Conservation (phyloP, 2,329 filamentous ascomycete genomes). For the Dryadomyces quercivorus region DNA sequence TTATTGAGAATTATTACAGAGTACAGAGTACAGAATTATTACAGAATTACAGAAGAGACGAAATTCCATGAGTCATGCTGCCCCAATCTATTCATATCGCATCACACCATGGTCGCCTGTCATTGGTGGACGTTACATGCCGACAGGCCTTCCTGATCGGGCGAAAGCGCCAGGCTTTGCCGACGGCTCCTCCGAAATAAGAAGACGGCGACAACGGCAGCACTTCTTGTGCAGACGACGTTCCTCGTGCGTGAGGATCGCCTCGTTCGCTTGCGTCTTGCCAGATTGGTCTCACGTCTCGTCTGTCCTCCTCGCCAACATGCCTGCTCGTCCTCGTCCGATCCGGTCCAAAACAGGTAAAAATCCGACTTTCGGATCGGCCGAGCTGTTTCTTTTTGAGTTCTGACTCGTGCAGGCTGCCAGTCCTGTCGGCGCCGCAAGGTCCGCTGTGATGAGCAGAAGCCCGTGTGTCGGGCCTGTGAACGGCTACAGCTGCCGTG, state of each 20-base stretch:
- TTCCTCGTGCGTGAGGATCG: not conserved
- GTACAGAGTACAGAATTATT: too few species aligned
- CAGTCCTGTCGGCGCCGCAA: slow-evolving; percentile 15
- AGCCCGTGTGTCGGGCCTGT: slow-evolving; percentile 14
- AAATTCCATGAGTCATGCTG: too few species aligned
- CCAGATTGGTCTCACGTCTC: not conserved
- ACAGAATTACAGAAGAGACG: too few species aligned
- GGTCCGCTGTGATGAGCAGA: slow-evolving; percentile 12
- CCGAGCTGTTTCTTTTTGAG: not conserved
- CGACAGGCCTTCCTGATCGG: not conserved
- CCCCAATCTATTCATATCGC: too few species aligned
- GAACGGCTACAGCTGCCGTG: slow-evolving; percentile 12
- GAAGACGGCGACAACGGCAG: not conserved
- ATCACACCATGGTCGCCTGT: too few species aligned
- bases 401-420: slow-evolving; percentile 6
- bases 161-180: not conserved
- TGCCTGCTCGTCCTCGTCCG: not conserved
- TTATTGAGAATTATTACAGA: too few species aligned
- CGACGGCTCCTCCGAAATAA: not conserved
- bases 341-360: slow-evolving; percentile 2
- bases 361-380: not conserved
- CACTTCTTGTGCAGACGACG: not conserved
- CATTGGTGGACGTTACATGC: not conserved
- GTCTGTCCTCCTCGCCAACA: not conserved
- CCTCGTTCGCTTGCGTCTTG: not conserved